Evolutionary conservation across 139 green algal species (phyloP), one percentile per base, ranked within the genome.

Genomic region (Penium margaritaceum): DNA sequence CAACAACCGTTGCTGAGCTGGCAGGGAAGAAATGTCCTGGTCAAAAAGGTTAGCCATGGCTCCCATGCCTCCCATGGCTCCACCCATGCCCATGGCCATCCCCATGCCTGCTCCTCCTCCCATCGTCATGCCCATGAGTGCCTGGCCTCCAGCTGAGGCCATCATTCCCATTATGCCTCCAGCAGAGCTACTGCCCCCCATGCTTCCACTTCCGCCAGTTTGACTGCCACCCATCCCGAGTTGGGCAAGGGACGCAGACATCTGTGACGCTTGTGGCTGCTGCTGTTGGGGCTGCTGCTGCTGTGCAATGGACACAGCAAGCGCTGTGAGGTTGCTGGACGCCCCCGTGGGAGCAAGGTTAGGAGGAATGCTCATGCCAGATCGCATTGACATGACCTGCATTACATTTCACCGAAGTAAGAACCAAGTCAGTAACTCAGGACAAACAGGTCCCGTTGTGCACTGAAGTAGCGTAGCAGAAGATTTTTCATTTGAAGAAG

Each of bases 361-460:
- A n/a, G 47, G 47, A n/a, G 47, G 47, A n/a, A 58, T 21, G n/a
- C n/a, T n/a, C n/a, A 58, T 58, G 47, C 47, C 47, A 9, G 47
- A 33, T 21, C 47, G 47, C 4, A 19, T 19, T 21, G 47, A 58
- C 47, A 58, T 58, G 19, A 79, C 72, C n/a, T n/a, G n/a, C n/a
- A n/a, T n/a, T n/a, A n/a, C n/a, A n/a, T n/a, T n/a, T n/a, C n/a
- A n/a, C n/a, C n/a, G n/a, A n/a, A n/a, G n/a, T n/a, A n/a, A n/a
- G n/a, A n/a, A n/a, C n/a, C n/a, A n/a, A n/a, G n/a, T n/a, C n/a
- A n/a, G n/a, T n/a, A n/a, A n/a, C n/a, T n/a, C n/a, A n/a, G n/a
- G n/a, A n/a, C n/a, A n/a, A n/a, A n/a, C n/a, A n/a, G n/a, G n/a
- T n/a, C n/a, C n/a, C n/a, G n/a, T n/a, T n/a, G n/a, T n/a, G n/a